Base-by-base conservation (phyloP, 1,284 basidiomycete species). In the Neonothopanus nambi region DNA sequence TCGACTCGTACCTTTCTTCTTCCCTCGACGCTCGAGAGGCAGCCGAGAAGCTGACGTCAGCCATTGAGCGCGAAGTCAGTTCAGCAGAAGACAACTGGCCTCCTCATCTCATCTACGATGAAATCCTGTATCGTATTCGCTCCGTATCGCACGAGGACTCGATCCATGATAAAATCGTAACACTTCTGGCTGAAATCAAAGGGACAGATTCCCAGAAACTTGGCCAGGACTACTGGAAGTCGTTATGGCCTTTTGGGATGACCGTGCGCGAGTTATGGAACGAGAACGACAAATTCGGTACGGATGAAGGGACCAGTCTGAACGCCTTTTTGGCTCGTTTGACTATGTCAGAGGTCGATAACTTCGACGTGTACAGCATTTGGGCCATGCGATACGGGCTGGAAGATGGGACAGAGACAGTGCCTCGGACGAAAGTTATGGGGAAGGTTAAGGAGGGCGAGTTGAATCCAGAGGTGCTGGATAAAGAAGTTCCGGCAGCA, bases 251-350 rank as follows among this genome's bases (percentile, higher is more conserved):
- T 6, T 38, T 57, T 41, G 56, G 56, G 7, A 18, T 47, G 12
- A 21, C 40, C 24, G 38, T 54, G 40, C 43, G 57, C n/a, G 57
- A 58, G 20, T n/a, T 41, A 5, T 58, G 57, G 57, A 55, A 58
- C 40, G 9, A 8, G 30, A 9, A 9, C 8, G 43, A 45, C 23
- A 40, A 33, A 4, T 4, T 11, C 21, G 20, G 20, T 12, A 18
- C 36, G 12, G 30, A 48, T 26, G 38, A 41, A 28, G 57, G 57
- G 57, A 41, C 42, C 13, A 54, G 48, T 36, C 18, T 54, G 24
- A 59, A 59, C 33, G 55, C 57, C 7, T 59, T 59, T 37, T 47
- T 42, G 8, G 55, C 57, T 21, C 55, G 52, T 11, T 23, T 57
- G 9, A 45, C 48, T 18, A 38, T 30, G n/a, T 24, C 48, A 6